Evolutionary conservation across 2,329 filamentous ascomycete species (phyloP), one percentile per base, ranked within the genome.

Genomic region (Atkinsonella hypoxylon): DNA sequence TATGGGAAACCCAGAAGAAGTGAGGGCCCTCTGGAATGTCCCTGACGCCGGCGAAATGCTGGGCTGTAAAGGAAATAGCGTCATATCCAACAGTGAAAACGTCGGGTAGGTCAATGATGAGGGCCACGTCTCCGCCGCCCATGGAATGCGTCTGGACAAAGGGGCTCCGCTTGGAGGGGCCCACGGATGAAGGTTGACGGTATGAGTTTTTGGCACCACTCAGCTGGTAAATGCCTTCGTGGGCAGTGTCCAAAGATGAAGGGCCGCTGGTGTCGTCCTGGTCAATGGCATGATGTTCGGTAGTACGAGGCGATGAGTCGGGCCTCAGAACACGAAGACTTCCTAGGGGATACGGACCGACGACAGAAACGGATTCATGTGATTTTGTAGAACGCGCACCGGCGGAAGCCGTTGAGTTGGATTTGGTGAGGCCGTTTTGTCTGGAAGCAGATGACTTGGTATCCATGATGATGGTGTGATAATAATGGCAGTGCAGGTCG

Each of bases 1-100:
- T 69, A 20, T 76, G 70, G 2, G 78, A 69, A 30, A 76, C 71
- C 78, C 79, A 83, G 51, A 82, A 67, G 52, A 83, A 75, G 59
- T 83, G 81, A 13, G 74, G 61, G 0, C 81, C 81, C 0, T 67
- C 59, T 0, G 78, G 77, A 26, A 83, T 67, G 50, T 78, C 69
- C 20, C 71, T 72, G 51, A 83, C 68, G 18, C 80, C 80, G 8
- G 66, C 64, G 56, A 82, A 77, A 20, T 70, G 62, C 40, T 63
- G 66, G 5, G 69, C 69, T 15, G 69, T 73, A 54, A 78, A 70
- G 2, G 73, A 72, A 44, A 74, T 61, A 2, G 70, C 66, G 57
- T 81, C 78, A 56, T 74, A 77, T 43, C 77, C 77, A 17, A 83
- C 63, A 2, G 70, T 75, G 51, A 76, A 75, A 38, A 68, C 62